A percentile compares a stretch with the other conserved stretches of the same genome.
Conservation (phyloP, 2,329 filamentous ascomycete species). For the Colletotrichum caudatum region DNA sequence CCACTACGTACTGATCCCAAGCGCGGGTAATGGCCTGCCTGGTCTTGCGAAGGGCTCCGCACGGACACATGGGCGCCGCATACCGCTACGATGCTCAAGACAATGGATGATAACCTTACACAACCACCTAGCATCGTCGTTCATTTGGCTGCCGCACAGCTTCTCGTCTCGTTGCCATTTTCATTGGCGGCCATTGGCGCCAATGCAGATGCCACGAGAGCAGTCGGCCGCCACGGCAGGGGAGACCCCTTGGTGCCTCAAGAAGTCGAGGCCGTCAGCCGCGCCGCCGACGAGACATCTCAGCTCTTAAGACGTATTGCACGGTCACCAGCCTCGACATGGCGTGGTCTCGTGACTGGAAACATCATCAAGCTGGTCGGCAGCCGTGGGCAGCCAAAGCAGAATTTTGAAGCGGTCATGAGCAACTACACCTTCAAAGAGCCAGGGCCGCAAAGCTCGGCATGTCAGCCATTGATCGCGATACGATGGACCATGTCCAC, state of each 20-base stretch:
- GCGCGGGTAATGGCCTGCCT: neutral
- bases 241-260: constrained; percentile 3
- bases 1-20: neutral
- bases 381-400: neutral
- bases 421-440: neutral
- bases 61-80: neutral
- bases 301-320: constrained; percentile 24
- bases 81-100: constrained; percentile 6
- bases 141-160: neutral
- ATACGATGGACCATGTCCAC: constrained; percentile 22
- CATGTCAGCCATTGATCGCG: constrained; percentile 1
- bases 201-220: constrained; percentile 11
- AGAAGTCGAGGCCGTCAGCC: constrained; percentile 5
- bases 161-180: neutral
- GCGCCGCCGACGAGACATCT: neutral
- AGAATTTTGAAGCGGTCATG: neutral
- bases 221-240: constrained; percentile 8
- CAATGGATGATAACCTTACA: constrained; percentile 8
- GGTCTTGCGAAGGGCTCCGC: neutral
- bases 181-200: constrained; percentile 19
- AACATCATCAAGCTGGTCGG: neutral
- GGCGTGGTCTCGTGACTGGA: neutral
- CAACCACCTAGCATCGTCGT: constrained; percentile 5
- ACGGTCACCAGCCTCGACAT: constrained; percentile 6
- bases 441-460: neutral